Evolutionary conservation across 2,329 filamentous ascomycete genomes (phyloP), one percentile per base, ranked within the genome.

Genomic region (Aspergillus intermedius): DNA sequence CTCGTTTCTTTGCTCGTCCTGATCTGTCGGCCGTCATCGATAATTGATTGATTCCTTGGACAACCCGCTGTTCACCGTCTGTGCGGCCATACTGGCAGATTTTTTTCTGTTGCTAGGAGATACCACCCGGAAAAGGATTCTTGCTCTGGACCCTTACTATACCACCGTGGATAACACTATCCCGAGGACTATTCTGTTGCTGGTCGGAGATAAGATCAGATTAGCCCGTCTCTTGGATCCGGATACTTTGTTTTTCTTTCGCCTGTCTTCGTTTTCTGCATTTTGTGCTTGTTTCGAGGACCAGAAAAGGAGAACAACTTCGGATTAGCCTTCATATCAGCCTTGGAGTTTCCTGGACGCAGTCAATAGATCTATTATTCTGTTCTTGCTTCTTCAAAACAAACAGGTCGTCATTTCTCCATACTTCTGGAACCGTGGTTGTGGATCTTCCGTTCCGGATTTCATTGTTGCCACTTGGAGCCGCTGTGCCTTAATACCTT

Each of bases 381-480:
- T 54, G 49, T 58, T 53, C 49, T 60, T 60, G 54, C 50, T 53
- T 49, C 48, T 60, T 51, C 50, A 52, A 52, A 50, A 34, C 57
- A 50, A 52, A 45, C 47, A 30, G 43, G 41, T 44, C 30, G 53
- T 49, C 48, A 44, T 46, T 37, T 51, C 46, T 52, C 44, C 49
- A 48, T 51, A 48, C n/a, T 44, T 50, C 50, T 55, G 54, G 53
- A 55, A 52, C 49, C 21, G 48, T 53, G 53, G 52, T 53, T 53
- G 45, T 52, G 53, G 41, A 49, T 22, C 37, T 25, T 21, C 30
- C 19, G 8, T 40, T 44, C 52, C 45, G 51, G 56, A 54, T 53
- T 54, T 53, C 28, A 50, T 53, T 57, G 56, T 60, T 60, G 57
- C 56, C 58, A 55, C 49, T 61, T 60, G 59, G 58, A 63, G 48